Conservation (phyloP, 1,139 yeast species). For the Suhomyces bokatorum region DNA sequence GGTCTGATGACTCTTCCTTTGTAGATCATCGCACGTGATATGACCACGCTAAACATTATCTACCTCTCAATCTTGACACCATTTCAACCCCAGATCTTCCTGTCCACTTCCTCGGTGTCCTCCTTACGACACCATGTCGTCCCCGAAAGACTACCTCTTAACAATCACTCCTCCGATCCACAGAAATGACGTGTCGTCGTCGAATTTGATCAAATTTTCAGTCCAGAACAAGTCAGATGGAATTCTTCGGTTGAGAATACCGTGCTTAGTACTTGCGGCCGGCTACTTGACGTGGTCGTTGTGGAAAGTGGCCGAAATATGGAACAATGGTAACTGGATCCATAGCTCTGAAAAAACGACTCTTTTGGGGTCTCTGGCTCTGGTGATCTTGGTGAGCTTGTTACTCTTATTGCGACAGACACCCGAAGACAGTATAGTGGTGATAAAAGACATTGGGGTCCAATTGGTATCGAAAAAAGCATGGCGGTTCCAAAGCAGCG, state of each 20-base stretch:
- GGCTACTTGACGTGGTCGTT: neutral
- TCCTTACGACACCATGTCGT: constrained; percentile 25
- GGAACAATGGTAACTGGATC: neutral
- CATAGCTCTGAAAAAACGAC: neutral
- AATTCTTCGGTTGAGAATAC: neutral
- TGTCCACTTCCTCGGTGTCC: neutral
- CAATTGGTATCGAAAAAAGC: constrained; percentile 30
- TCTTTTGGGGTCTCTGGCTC: neutral
- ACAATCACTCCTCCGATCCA: constrained; percentile 28
- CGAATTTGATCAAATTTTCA: constrained; percentile 23
- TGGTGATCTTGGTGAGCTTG: constrained; percentile 13
- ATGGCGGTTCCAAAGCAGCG: constrained; percentile 30
- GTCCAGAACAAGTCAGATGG: constrained; percentile 15
- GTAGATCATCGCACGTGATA: constrained; percentile 10
- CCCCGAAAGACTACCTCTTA: constrained; percentile 32
- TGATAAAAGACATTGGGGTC: constrained; percentile 41
- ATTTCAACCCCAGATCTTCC: neutral
- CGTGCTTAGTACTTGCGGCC: constrained; percentile 2
- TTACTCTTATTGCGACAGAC: constrained; percentile 22
- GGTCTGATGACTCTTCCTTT: neutral
- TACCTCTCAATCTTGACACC: neutral
- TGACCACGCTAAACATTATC: neutral
- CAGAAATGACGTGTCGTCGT: constrained; percentile 4
- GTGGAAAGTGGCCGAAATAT: neutral
- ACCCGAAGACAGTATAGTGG: constrained; percentile 34